Evolutionary conservation across 768 basidiomycete genomes (phyloP), one percentile per base, ranked within the genome.

Genomic region (Omphalotus guepiniiformis): DNA sequence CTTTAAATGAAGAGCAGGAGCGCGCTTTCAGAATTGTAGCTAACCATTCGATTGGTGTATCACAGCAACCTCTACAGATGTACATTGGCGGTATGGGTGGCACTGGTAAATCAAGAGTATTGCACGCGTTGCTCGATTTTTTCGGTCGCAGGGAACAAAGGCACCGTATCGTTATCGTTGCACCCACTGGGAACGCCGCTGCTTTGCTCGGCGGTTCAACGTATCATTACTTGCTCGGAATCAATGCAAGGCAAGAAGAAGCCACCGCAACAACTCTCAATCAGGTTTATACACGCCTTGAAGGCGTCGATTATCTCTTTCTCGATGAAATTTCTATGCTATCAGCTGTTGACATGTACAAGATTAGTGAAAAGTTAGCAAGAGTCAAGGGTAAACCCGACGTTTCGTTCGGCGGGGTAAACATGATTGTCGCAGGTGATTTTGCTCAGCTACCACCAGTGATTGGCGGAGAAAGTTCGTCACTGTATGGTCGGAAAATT

Each of bases 241-340:
- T 60, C 0, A 52, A 48, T 41, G 37, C 43, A 7, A 37, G 36
- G 6, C 18, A 2, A 22, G 21, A 32, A 30, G 7, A 36, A 16
- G n/a, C 40, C 23, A 12, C 22, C 1, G 30, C 13, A 25, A 29
- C 21, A 12, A 32, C 18, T 16, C 1, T 54, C 7, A 26, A 18
- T 13, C 13, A 48, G 32, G 26, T 50, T 7, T 38, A 38, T 8
- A 26, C 25, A 27, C 21, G 41, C 22, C 22, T 49, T 11, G 8
- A 52, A 9, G 39, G 50, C 21, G 53, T 63, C 12, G 52, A 63
- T 6, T 60, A 60, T 50, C 35, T 66, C 4, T 70, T 73, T 25
- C 44, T 71, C 7, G 67, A 73, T 59, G 70, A 74, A 46, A 58
- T 73, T 0, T 73, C 70, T 0, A 75, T 75, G 73, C 30, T 72